Evolutionary conservation across 805 yeast genomes (phyloP).

Genomic region (Teunomyces barrocoloradensis): DNA sequence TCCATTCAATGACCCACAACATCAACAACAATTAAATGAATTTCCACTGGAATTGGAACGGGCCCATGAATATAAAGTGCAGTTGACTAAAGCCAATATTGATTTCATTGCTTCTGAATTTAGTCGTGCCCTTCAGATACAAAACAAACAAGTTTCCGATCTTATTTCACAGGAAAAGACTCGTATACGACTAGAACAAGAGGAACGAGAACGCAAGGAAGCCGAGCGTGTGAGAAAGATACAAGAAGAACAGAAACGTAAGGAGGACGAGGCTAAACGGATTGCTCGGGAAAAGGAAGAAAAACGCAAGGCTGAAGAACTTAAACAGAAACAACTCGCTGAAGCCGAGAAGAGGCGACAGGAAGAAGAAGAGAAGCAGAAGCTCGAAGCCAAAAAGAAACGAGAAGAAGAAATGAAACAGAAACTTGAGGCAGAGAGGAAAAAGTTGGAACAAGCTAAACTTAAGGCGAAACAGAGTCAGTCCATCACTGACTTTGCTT

Average conservation of each 20-base stretch:
- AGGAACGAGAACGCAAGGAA: constrained; percentile 12
- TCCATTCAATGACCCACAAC: background rate
- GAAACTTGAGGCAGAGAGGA: constrained; percentile 2
- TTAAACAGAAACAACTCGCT: constrained; percentile 7
- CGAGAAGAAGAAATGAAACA: constrained; percentile 5
- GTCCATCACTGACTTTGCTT: constrained; percentile 32
- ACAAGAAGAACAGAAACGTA: constrained; percentile 9
- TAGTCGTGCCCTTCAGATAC: constrained; percentile 1
- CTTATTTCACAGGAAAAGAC: constrained; percentile 1
- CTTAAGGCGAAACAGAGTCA: constrained; percentile 16
- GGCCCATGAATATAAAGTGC: background rate
- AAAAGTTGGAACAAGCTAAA: constrained; percentile 4
- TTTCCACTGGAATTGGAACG: background rate
- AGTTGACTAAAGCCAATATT: background rate
- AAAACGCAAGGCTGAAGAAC: constrained; percentile 8
- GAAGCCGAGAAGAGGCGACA: constrained; percentile 9
- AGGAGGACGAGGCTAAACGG: constrained; percentile 2
- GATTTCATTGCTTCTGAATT: background rate
- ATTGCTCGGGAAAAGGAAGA: constrained; percentile 6
- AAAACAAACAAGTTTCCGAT: constrained; percentile 11
- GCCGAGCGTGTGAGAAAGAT: constrained; percentile 13
- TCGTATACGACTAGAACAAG: constrained; percentile 4
- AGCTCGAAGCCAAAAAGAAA: constrained; percentile 16
- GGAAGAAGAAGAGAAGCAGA: constrained; percentile 19
- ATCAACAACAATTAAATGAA: background rate